Percentiles rank a stretch among this genome's conserved stretches.
phyloP scores from a whole-genome alignment of 2,329 filamentous ascomycete species.

The Ophiocordyceps camponoti-rufipedis region DNA sequence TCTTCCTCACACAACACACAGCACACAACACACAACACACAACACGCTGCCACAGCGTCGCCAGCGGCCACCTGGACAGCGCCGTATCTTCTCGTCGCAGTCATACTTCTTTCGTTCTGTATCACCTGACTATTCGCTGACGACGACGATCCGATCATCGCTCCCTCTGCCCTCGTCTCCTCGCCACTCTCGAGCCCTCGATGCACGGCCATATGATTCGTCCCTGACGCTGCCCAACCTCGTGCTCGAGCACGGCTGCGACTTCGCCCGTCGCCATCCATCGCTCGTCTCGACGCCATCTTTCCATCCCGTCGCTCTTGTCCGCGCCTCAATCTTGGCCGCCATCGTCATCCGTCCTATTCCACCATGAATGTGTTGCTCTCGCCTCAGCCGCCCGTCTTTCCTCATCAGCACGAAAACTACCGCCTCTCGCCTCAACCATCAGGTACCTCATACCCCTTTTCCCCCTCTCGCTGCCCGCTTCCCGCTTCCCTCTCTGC shows the following conservation, averaged over 20 bases:
- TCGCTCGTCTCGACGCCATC: neutral
- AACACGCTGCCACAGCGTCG: too few species aligned
- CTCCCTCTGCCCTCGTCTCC: neutral
- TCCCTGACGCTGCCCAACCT: neutral
- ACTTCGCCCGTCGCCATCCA: neutral
- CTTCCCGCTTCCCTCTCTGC: too few species aligned
- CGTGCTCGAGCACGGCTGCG: neutral
- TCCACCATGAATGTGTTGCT: slow-evolving; percentile 42
- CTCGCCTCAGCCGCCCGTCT: slow-evolving; percentile 38
- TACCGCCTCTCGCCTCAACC: slow-evolving; percentile 34
- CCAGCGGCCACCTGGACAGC: too few species aligned
- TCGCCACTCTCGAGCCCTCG: neutral
- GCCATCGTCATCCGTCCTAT: neutral
- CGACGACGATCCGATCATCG: too few species aligned
- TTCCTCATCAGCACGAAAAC: slow-evolving; percentile 39
- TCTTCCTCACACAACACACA: too few species aligned
- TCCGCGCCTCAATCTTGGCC: neutral
- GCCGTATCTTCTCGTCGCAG: too few species aligned
- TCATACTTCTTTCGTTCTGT: too few species aligned
- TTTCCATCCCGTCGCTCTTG: neutral
- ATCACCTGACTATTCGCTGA: too few species aligned
- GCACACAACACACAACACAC: too few species aligned
- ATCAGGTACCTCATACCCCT: slow-evolving; percentile 26
- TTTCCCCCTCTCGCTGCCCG: neutral
- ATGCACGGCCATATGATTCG: neutral